Conservation (phyloP, 1,284 basidiomycete species). For the Cutaneotrichosporon cyanovorans region DNA sequence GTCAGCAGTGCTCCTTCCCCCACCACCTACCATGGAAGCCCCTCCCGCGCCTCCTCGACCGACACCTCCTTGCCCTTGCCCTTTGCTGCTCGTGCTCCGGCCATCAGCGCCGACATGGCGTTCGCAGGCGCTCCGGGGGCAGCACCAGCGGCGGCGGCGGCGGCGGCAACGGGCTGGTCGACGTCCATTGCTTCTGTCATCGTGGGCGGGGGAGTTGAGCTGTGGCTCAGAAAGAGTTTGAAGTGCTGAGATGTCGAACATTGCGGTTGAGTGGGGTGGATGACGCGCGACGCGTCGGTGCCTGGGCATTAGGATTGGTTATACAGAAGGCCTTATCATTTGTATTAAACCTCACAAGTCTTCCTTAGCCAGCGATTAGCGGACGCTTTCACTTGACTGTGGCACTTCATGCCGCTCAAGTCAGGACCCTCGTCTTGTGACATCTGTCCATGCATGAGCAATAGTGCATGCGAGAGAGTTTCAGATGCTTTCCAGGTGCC, state of each 20-base stretch:
- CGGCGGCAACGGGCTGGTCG: slow-evolving; percentile 18
- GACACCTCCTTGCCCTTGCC: slow-evolving; percentile 36
- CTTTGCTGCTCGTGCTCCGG: slow-evolving; percentile 31
- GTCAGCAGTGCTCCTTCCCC: background rate
- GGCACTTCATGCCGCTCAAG: no score
- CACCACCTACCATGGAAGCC: slow-evolving; percentile 41
- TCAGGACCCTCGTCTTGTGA: no score
- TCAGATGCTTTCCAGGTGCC: no score
- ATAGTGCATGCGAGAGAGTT: no score
- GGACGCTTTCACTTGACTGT: no score
- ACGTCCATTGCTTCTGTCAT: slow-evolving; percentile 27
- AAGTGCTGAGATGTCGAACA: no score
- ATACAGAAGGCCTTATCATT: no score
- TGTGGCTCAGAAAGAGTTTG: no score
- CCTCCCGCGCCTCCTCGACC: slow-evolving; percentile 34
- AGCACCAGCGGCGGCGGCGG: slow-evolving; percentile 1
- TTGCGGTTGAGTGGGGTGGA: background rate
- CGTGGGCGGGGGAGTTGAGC: background rate
- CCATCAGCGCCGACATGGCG: slow-evolving; percentile 41
- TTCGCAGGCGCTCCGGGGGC: slow-evolving; percentile 25
- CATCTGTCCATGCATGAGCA: no score
- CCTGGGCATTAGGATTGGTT: no score
- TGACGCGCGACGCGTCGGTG: slow-evolving; percentile 4
- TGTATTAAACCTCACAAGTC: no score
- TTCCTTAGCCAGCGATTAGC: no score